Percentiles rank a stretch among this genome's conserved stretches.
These are phyloP conservation scores for Tricholomella constricta DNA, from an alignment of 768 basidiomycete genomes.

Conservation along the genomic window DNA sequence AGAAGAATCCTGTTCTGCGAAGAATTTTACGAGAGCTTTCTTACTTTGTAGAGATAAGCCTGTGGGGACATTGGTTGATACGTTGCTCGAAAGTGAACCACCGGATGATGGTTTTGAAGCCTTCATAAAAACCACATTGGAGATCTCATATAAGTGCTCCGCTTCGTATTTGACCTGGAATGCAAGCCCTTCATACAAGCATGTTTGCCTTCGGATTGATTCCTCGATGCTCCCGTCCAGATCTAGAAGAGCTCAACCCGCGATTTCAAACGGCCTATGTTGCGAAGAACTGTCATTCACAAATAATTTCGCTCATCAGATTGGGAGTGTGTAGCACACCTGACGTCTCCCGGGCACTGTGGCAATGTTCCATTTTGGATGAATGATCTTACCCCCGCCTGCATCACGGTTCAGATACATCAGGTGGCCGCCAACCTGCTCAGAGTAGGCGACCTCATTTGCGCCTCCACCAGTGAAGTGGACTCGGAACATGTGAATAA, in stretches of 20 bases:
- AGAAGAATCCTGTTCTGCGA: neutral
- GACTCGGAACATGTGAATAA: neutral
- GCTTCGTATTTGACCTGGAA: neutral
- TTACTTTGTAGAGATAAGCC: neutral
- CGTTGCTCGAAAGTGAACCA: neutral
- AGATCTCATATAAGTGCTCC: neutral
- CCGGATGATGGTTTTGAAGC: neutral
- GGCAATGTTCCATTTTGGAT: neutral
- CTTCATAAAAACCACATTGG: neutral
- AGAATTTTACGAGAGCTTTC: conserved; percentile 3
- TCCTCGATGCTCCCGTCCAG: neutral
- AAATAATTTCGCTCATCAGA: neutral
- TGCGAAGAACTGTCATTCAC: neutral
- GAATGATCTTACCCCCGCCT: too few species aligned
- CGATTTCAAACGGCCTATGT: conserved; percentile 2
- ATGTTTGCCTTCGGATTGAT: neutral
- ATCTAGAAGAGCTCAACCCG: neutral
- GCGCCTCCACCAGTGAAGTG: neutral
- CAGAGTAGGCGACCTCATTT: neutral
- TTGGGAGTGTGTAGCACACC: neutral
- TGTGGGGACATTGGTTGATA: too few species aligned
- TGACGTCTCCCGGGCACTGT: neutral
- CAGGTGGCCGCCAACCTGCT: neutral
- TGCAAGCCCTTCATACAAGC: neutral
- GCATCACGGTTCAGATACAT: neutral